phyloP scores from a whole-genome alignment of 2,329 filamentous ascomycete genomes.

The Pseudocercospora musae region DNA sequence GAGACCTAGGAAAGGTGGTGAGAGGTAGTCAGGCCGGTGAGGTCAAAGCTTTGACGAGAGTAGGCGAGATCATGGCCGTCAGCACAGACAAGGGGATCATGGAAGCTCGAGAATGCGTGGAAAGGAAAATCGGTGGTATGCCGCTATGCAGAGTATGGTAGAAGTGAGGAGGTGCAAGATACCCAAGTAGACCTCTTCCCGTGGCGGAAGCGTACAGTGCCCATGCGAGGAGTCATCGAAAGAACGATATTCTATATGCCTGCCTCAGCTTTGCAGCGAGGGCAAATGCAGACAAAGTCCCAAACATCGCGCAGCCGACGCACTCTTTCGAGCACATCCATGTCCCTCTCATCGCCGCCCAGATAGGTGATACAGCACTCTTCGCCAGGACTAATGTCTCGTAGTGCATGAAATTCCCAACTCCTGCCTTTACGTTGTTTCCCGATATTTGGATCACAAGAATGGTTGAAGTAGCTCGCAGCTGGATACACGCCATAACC shows the following conservation, averaged over 20 bases:
- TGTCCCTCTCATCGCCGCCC: slow-evolving; percentile 46
- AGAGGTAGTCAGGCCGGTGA: slow-evolving; percentile 65
- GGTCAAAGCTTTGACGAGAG: slow-evolving; percentile 66
- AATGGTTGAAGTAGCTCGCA: slow-evolving; percentile 51
- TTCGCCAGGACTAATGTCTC: slow-evolving; percentile 39
- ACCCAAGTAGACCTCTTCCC: neutral
- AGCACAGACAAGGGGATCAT: slow-evolving; percentile 73
- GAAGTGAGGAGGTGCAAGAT: neutral
- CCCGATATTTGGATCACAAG: slow-evolving; percentile 43
- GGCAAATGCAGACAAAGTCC: slow-evolving; percentile 47
- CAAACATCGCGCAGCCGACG: slow-evolving; percentile 40
- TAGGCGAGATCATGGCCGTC: slow-evolving; percentile 81
- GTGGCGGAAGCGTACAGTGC: neutral
- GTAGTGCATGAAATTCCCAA: slow-evolving; percentile 42
- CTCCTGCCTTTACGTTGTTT: slow-evolving; percentile 41
- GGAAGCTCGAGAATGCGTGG: slow-evolving; percentile 78
- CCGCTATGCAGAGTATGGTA: slow-evolving; percentile 67
- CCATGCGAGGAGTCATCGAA: neutral
- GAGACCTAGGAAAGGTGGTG: slow-evolving; percentile 62
- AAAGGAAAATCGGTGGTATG: slow-evolving; percentile 75
- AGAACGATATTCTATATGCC: neutral
- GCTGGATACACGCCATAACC: slow-evolving; percentile 48
- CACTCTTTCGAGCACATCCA: slow-evolving; percentile 39
- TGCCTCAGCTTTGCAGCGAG: slow-evolving; percentile 33
- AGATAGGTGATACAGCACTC: slow-evolving; percentile 50